Conservation (phyloP, 352 stramenopile genomes). For the Globisporangium orthogonon region DNA sequence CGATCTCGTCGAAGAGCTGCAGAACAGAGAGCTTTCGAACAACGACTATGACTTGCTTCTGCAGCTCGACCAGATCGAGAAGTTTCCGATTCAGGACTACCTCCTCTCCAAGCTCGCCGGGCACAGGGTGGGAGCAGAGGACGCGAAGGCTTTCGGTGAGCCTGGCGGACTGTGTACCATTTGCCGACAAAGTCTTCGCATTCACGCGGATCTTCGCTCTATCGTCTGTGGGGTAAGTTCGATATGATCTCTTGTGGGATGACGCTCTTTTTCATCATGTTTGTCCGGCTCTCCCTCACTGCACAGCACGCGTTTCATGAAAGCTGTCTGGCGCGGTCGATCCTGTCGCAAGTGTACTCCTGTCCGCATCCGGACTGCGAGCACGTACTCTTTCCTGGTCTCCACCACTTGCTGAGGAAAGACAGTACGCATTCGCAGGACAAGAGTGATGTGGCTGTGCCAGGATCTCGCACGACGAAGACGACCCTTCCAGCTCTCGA, state of each 20-base stretch:
- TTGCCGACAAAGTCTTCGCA: constrained; percentile 56
- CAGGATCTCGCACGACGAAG: not conserved
- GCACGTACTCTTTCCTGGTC: constrained; percentile 51
- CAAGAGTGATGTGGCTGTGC: not conserved
- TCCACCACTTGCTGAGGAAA: constrained; percentile 26
- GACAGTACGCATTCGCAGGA: constrained; percentile 9
- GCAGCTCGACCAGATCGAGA: constrained; percentile 54
- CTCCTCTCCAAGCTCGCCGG: constrained; percentile 47
- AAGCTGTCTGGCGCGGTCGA: constrained; percentile 61
- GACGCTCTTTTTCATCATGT: not conserved
- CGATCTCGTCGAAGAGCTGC: constrained; percentile 43
- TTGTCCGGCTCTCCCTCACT: not conserved
- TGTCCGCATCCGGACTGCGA: constrained; percentile 48
- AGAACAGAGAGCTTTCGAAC: constrained; percentile 73
- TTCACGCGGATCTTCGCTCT: constrained; percentile 45
- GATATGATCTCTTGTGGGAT: not conserved
- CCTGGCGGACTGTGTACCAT: constrained; percentile 30
- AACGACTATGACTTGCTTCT: constrained; percentile 80
- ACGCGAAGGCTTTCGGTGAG: constrained; percentile 46
- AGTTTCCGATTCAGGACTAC: constrained; percentile 66
- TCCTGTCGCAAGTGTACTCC: constrained; percentile 51
- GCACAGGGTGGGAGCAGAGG: constrained; percentile 30
- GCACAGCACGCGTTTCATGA: constrained; percentile 71
- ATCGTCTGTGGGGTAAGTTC: constrained; percentile 44
- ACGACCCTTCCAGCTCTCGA: constrained; percentile 1